Percentiles rank a stretch among this genome's conserved stretches.
Evolutionary conservation across 768 basidiomycete species (phyloP).

Genomic region (Amanita molliuscula): DNA sequence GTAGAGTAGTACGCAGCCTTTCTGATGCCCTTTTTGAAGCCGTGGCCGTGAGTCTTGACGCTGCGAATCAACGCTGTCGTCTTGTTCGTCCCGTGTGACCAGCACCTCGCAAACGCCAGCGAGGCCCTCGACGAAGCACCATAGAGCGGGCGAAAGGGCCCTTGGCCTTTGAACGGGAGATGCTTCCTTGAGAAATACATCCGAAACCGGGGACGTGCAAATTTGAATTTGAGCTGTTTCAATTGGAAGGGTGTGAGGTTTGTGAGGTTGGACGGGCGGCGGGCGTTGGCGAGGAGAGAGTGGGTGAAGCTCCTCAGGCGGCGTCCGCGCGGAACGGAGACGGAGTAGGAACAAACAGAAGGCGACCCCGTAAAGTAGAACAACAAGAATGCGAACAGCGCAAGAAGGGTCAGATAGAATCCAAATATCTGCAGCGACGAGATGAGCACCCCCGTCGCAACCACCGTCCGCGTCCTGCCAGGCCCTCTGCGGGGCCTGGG

Average conservation of each 20-base stretch:
- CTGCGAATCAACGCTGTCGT: conserved; percentile 38
- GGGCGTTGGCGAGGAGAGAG: background rate
- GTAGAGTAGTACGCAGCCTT: conserved; percentile 14
- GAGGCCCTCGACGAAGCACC: conserved; percentile 29
- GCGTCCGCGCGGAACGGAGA: background rate
- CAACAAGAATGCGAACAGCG: background rate
- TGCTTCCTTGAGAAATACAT: conserved; percentile 45
- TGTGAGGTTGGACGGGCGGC: background rate
- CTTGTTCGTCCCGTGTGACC: conserved; percentile 43
- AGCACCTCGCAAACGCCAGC: conserved; percentile 37
- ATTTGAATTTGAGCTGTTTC: conserved; percentile 4
- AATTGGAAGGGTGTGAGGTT: background rate
- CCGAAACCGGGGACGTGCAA: conserved; percentile 6
- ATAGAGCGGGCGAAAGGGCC: conserved; percentile 32
- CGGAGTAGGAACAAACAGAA: too few relatives aligned
- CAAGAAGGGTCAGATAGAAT: background rate
- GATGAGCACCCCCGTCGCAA: background rate
- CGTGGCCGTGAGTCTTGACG: conserved; percentile 24
- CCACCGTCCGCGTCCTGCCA: background rate
- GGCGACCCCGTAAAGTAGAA: background rate
- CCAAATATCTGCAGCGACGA: conserved; percentile 3
- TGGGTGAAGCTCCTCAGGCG: background rate
- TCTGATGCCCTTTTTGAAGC: conserved; percentile 23
- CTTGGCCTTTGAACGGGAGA: conserved; percentile 38
- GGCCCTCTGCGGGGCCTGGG: background rate